Percentiles rank a stretch among this genome's conserved stretches.
phyloP scores from a whole-genome alignment of 495 filamentous ascomycete species.

The Penicillium lividum region DNA sequence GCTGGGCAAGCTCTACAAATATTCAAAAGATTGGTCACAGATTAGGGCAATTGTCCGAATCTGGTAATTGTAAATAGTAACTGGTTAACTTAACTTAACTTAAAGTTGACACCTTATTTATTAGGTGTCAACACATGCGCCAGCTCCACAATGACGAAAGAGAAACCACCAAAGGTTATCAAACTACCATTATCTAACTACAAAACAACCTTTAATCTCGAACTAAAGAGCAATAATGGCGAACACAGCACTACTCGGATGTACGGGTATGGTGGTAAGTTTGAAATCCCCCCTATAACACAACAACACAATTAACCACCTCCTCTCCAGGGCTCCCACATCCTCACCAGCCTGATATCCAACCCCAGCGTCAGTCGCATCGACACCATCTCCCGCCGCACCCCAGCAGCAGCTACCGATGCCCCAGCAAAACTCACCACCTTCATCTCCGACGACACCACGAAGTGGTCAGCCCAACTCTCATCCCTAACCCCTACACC shows the following conservation, averaged over 20 bases:
- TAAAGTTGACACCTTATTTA: no score
- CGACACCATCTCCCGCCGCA: slow-evolving; percentile 50
- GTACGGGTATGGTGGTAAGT: slow-evolving; percentile 53
- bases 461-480: slow-evolving; percentile 59
- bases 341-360: slow-evolving; percentile 47
- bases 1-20: no score
- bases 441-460: slow-evolving; percentile 44
- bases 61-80: no score
- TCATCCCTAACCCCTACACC: slow-evolving; percentile 56
- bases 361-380: slow-evolving; percentile 40
- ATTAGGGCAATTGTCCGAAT: no score
- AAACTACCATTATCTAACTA: background rate
- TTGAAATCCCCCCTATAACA: background rate
- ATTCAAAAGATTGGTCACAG: no score
- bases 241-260: slow-evolving; percentile 47
- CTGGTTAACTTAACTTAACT: no score
- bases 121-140: no score
- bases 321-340: slow-evolving; percentile 45
- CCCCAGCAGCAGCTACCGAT: slow-evolving; percentile 30
- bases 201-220: background rate
- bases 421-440: slow-evolving; percentile 44
- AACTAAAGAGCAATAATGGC: slow-evolving; percentile 29
- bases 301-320: slow-evolving; percentile 6
- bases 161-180: no score
- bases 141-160: slow-evolving; percentile 17